These are phyloP conservation scores for Dictyostelium citrinum DNA, from an alignment of 78 protist species.

Conservation along the genomic window DNA sequence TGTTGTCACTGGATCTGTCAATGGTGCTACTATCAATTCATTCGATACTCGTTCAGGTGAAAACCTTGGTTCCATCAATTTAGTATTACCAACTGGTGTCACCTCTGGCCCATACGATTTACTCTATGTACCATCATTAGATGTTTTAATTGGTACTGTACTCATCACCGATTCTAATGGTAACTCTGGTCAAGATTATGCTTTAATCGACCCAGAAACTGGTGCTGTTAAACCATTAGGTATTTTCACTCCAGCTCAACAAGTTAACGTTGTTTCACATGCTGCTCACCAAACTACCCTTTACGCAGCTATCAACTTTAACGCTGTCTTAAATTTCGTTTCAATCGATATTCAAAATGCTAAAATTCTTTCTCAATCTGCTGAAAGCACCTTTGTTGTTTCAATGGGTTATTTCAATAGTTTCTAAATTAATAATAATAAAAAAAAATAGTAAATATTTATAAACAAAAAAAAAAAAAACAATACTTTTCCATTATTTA, in stretches of 20 bases:
- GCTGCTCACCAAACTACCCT: constrained; percentile 55
- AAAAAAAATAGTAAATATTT: background rate
- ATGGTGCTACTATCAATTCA: background rate
- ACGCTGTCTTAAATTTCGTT: background rate
- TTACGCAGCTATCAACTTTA: constrained; percentile 24
- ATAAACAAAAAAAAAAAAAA: too few species aligned
- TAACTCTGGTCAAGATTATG: constrained; percentile 41
- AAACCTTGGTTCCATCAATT: background rate
- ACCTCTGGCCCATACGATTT: constrained; percentile 51
- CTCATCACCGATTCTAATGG: background rate
- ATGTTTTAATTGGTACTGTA: constrained; percentile 34
- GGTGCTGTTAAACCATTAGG: constrained; percentile 49
- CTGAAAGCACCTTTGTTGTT: background rate
- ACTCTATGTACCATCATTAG: constrained; percentile 27
- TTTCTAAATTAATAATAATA: background rate
- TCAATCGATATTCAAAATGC: background rate
- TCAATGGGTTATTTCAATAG: constrained; percentile 63
- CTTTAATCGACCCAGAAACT: background rate
- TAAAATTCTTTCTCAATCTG: background rate
- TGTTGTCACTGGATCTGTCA: background rate
- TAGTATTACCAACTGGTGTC: background rate
- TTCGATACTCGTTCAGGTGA: constrained; percentile 63
- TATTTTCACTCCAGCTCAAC: constrained; percentile 7
- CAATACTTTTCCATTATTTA: too few species aligned
- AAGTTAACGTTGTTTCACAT: constrained; percentile 12